Evolutionary conservation across 2,329 filamentous ascomycete species (phyloP), one percentile per base, ranked within the genome.

Genomic region (Fusarium sp.): DNA sequence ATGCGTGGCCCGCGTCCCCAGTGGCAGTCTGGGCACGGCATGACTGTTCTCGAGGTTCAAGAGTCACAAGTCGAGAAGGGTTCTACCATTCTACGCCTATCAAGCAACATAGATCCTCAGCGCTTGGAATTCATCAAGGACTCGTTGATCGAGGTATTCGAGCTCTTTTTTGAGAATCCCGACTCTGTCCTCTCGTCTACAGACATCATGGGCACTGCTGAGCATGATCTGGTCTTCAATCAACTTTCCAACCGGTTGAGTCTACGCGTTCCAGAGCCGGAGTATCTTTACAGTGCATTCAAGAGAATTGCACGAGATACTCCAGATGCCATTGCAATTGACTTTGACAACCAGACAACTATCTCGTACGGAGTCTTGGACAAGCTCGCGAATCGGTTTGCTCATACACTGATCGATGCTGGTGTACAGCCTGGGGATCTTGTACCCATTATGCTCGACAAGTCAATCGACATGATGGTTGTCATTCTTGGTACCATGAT

Each of bases 401-500:
- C 67, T 2, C 46, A 40, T 11, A 38, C 26, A 0, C 40, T 70
- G 3, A 48, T 70, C 2, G 56, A 52, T 1, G 18, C n/a, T 8
- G 64, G 64, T 7, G 44, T 67, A 0, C 49, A 52, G 6, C 46
- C 37, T 0, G 67, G 67, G 0, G 55, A 70, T 27, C 37, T 70
- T 23, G 64, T 70, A 4, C 60, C 59, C 40, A 56, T 67, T 1
- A 48, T 67, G 49, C 23, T 70, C 9, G 67, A 67, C 1, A 74
- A 75, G 57, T 75, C 73, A 30, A 26, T 63, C 1, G 46, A 69
- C 0, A 70, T 70, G 68, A 64, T 75, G 14, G 57, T 69, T 13
- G 56, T 48, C 7, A 75, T 75, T 42, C 55, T 68, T 7, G 73
- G 68, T 1, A 58, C 71, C 4, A 55, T 75, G 41, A 73, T 72